Conservation (phyloP, 2,329 filamentous ascomycete species). For the Trichoderma breve region DNA sequence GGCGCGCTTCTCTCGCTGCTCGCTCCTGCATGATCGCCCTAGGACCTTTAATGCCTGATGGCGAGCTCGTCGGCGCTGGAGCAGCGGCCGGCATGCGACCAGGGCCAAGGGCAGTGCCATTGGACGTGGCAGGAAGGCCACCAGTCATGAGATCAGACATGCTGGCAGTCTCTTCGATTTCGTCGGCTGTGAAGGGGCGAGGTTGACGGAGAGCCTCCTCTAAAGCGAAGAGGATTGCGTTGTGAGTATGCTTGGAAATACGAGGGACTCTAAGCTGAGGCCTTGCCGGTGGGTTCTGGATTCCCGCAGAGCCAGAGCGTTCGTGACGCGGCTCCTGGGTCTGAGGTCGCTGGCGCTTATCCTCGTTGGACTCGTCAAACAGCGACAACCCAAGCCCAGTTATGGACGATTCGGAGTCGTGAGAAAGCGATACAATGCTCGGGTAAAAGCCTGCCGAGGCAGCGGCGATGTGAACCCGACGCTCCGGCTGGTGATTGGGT, state of each 20-base stretch:
- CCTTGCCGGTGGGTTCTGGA: slow-evolving; percentile 28
- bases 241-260: slow-evolving; percentile 81
- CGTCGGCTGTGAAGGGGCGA: slow-evolving; percentile 77
- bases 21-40: slow-evolving; percentile 90
- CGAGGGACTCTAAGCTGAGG: slow-evolving; percentile 47
- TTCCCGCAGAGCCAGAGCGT: slow-evolving; percentile 27
- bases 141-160: slow-evolving; percentile 80
- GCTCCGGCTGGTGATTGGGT: slow-evolving; percentile 41
- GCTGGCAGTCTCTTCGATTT: slow-evolving; percentile 81
- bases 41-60: slow-evolving; percentile 73
- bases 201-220: slow-evolving; percentile 87
- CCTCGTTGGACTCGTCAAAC: slow-evolving; percentile 26
- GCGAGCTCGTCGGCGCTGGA: slow-evolving; percentile 53
- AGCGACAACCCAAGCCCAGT: slow-evolving; percentile 43
- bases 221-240: slow-evolving; percentile 86
- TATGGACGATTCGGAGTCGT: slow-evolving; percentile 29
- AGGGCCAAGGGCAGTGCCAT: slow-evolving; percentile 55
- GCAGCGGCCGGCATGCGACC: slow-evolving; percentile 47
- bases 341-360: slow-evolving; percentile 38
- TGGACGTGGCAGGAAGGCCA: slow-evolving; percentile 52
- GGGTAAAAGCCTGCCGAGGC: slow-evolving; percentile 50
- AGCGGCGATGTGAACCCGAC: slow-evolving; percentile 46
- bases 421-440: slow-evolving; percentile 31
- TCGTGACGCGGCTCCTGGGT: slow-evolving; percentile 41
- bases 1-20: slow-evolving; percentile 70